Evolutionary conservation across 805 yeast species (phyloP).

Genomic region (Hanseniaspora nectarophila): DNA sequence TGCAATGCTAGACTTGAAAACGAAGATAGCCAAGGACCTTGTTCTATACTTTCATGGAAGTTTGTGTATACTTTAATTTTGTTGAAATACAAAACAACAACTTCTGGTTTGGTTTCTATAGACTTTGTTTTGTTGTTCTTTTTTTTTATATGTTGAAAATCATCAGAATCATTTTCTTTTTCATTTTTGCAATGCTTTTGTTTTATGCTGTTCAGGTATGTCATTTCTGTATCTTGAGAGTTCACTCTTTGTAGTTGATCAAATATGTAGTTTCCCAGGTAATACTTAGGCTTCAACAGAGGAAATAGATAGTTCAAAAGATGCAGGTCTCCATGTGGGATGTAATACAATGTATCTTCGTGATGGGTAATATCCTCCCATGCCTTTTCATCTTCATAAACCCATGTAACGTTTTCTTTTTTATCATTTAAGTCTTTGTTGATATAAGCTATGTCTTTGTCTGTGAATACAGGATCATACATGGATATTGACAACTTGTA

Average conservation of each 20-base stretch:
- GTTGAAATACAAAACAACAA: constrained; percentile 27
- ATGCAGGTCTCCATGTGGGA: constrained; percentile 65
- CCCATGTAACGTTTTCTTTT: constrained; percentile 19
- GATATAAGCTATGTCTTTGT: constrained; percentile 34
- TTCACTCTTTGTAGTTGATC: constrained; percentile 6
- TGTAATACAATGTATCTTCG: constrained; percentile 36
- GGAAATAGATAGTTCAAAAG: constrained; percentile 34
- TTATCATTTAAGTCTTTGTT: constrained; percentile 15
- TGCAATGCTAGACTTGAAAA: constrained; percentile 45
- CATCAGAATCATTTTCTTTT: not conserved
- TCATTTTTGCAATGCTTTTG: not conserved
- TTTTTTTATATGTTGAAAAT: not conserved
- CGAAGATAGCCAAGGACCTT: constrained; percentile 39
- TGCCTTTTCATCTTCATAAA: constrained; percentile 22
- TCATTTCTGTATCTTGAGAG: not conserved
- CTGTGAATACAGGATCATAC: constrained; percentile 55
- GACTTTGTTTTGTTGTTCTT: constrained; percentile 19
- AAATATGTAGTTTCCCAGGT: constrained; percentile 11
- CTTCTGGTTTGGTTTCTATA: constrained; percentile 26
- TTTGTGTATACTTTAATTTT: constrained; percentile 21
- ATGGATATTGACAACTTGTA: constrained; percentile 30
- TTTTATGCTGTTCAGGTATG: not conserved
- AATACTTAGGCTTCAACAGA: constrained; percentile 4
- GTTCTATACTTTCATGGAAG: constrained; percentile 19
- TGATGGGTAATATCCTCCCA: constrained; percentile 18